These are phyloP conservation scores for Schwanniomyces yamadae DNA, from an alignment of 805 yeast genomes.

Conservation along the genomic window DNA sequence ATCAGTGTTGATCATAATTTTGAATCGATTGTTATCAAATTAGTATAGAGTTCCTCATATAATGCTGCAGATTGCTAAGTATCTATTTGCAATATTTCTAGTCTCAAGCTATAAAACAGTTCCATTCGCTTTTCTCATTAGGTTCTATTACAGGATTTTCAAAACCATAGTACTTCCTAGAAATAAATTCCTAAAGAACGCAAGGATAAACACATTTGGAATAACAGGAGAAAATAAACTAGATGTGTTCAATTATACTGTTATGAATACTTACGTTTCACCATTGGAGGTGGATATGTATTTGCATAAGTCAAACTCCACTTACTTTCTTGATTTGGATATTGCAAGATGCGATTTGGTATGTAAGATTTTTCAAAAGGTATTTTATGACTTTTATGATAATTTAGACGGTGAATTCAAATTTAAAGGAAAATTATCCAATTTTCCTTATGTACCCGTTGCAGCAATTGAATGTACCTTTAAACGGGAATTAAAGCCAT, in stretches of 20 bases:
- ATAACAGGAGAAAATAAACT: conserved; percentile 21
- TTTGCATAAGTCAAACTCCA: conserved; percentile 82
- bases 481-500: conserved; percentile 71
- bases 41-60: too few relatives aligned
- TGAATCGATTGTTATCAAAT: too few relatives aligned
- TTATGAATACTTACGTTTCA: conserved; percentile 57
- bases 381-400: conserved; percentile 47
- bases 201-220: conserved; percentile 32
- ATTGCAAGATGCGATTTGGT: conserved; percentile 68
- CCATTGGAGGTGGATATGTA: conserved; percentile 83
- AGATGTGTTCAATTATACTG: conserved; percentile 44
- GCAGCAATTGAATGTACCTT: conserved; percentile 70
- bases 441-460: conserved; percentile 69
- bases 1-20: too few relatives aligned
- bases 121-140: conserved; percentile 63
- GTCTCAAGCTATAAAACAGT: conserved; percentile 57
- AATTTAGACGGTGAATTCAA: conserved; percentile 36
- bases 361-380: conserved; percentile 54
- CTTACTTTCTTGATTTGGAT: conserved; percentile 81
- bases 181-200: conserved; percentile 16
- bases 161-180: conserved; percentile 41
- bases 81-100: conserved; percentile 16
- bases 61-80: conserved; percentile 6
- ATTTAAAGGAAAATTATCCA: conserved; percentile 17
- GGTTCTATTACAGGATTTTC: conserved; percentile 55